Percentiles rank a stretch among this genome's conserved stretches.
These are phyloP conservation scores for Escovopsis sp. DNA, from an alignment of 2,329 filamentous ascomycete species.

Conservation along the genomic window DNA sequence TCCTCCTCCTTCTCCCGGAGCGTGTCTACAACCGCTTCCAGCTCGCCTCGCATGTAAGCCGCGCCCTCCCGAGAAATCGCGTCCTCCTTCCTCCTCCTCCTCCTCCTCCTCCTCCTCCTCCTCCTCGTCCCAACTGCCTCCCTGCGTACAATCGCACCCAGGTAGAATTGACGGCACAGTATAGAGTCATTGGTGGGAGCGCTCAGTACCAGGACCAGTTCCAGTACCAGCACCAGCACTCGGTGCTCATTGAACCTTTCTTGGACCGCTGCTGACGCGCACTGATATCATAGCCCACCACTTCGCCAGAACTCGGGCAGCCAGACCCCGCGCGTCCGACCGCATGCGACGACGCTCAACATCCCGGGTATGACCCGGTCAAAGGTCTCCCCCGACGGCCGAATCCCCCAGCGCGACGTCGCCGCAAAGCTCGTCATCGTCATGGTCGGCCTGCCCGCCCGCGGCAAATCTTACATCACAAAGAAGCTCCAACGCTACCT, in stretches of 20 bases:
- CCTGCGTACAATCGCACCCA: too few relatives aligned
- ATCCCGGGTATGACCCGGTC: slow-evolving; percentile 94
- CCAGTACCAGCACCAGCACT: too few relatives aligned
- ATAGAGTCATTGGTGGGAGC: too few relatives aligned
- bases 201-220: too few relatives aligned
- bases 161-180: too few relatives aligned
- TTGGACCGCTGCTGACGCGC: not conserved
- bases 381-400: slow-evolving; percentile 86
- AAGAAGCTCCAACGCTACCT: slow-evolving; percentile 94
- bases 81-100: too few relatives aligned
- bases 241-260: too few relatives aligned
- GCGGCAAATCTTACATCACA: slow-evolving; percentile 97
- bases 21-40: slow-evolving; percentile 42
- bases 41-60: slow-evolving; percentile 43
- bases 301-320: slow-evolving; percentile 59
- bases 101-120: too few relatives aligned
- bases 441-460: slow-evolving; percentile 91
- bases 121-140: too few relatives aligned
- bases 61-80: not conserved
- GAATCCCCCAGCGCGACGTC: slow-evolving; percentile 85
- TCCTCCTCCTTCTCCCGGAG: slow-evolving; percentile 43
- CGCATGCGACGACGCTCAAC: slow-evolving; percentile 86
- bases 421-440: slow-evolving; percentile 94
- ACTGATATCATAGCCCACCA: slow-evolving; percentile 38
- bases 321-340: slow-evolving; percentile 62